A percentile compares a stretch with the other conserved stretches of the same genome.
Evolutionary conservation across 345 rosid species (phyloP).

Genomic region (Populus ilicifolia): DNA sequence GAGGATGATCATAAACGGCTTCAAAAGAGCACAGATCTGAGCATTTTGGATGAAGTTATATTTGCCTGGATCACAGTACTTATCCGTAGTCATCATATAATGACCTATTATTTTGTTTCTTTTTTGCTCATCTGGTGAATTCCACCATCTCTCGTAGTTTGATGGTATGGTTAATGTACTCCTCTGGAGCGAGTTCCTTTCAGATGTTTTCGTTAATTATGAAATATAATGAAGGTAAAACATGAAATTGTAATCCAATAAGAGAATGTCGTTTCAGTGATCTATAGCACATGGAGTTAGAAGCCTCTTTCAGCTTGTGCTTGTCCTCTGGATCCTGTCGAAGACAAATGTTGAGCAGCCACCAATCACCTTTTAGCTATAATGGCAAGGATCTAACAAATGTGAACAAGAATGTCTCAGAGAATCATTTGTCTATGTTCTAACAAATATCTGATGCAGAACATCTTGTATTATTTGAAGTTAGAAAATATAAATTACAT

Average conservation of each 20-base stretch:
- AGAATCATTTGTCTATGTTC: background rate
- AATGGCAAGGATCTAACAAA: background rate
- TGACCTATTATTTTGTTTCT: too few relatives aligned
- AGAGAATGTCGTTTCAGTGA: background rate
- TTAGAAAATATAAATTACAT: background rate
- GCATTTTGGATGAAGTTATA: background rate
- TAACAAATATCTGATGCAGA: background rate
- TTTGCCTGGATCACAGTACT: background rate
- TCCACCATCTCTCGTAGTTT: background rate
- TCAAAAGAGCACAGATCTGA: background rate
- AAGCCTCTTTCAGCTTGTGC: background rate
- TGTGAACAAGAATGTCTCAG: background rate
- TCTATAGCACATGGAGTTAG: background rate
- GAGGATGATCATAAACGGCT: background rate
- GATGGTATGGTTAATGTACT: background rate
- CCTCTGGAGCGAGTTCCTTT: background rate
- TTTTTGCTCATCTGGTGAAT: background rate
- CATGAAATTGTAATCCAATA: background rate
- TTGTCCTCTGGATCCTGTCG: background rate
- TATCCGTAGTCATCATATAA: background rate
- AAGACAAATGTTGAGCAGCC: background rate
- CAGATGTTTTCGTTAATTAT: background rate
- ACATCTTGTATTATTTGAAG: background rate
- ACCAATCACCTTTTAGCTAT: background rate
- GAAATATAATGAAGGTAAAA: background rate